A percentile compares a stretch with the other conserved stretches of the same genome.
phyloP scores from a whole-genome alignment of 2,329 filamentous ascomycete genomes.

The Lecanosticta acicola region DNA sequence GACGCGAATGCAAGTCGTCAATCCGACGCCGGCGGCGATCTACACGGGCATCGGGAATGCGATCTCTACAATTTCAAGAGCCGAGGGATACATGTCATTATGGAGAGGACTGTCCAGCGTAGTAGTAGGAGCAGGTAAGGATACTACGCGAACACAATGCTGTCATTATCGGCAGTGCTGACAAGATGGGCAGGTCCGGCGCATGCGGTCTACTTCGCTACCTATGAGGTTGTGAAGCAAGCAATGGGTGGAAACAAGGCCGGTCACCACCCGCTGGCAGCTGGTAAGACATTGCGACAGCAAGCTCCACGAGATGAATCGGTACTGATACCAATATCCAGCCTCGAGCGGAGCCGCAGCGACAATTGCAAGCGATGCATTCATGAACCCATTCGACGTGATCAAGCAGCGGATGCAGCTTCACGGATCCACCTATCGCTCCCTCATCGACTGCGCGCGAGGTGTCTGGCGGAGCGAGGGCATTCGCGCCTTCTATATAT shows the following conservation, averaged over 20 bases:
- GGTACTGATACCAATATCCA: slow-evolving; percentile 36
- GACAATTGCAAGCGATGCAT: slow-evolving; percentile 92
- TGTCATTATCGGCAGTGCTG: slow-evolving; percentile 17
- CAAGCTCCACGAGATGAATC: neutral
- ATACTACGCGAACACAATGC: neutral
- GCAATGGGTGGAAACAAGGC: slow-evolving; percentile 85
- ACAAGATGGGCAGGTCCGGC: slow-evolving; percentile 64
- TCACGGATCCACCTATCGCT: slow-evolving; percentile 87
- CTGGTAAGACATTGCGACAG: slow-evolving; percentile 53
- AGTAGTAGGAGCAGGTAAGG: slow-evolving; percentile 79
- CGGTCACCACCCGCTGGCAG: slow-evolving; percentile 88
- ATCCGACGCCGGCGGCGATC: slow-evolving; percentile 70
- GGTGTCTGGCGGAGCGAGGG: slow-evolving; percentile 86
- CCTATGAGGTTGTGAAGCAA: slow-evolving; percentile 96
- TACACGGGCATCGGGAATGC: slow-evolving; percentile 90
- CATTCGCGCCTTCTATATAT: slow-evolving; percentile 90
- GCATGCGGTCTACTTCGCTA: slow-evolving; percentile 96
- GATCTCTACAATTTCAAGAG: slow-evolving; percentile 83
- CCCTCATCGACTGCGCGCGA: slow-evolving; percentile 77
- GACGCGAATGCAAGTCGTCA: slow-evolving; percentile 97
- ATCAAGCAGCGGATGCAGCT: slow-evolving; percentile 99
- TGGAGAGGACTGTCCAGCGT: slow-evolving; percentile 98
- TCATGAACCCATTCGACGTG: slow-evolving; percentile 99
- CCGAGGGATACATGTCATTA: slow-evolving; percentile 82
- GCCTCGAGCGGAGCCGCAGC: slow-evolving; percentile 89